phyloP scores from a whole-genome alignment of 1,284 basidiomycete species.

The Anthracocystis setariae region DNA sequence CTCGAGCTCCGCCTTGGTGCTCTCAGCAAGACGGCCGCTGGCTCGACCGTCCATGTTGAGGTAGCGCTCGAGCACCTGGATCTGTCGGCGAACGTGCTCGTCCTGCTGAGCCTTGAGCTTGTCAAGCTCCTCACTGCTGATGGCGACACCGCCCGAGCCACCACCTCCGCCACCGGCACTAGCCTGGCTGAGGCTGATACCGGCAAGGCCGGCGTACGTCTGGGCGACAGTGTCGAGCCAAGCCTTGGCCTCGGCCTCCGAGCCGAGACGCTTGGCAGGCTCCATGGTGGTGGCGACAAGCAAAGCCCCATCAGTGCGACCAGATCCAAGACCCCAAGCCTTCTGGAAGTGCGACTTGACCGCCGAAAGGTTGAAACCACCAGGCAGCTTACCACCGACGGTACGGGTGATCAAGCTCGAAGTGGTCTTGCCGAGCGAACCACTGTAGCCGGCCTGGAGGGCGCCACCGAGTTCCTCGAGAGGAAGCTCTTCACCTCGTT shows the following conservation, averaged over 20 bases:
- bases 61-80: slow-evolving; percentile 96
- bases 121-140: slow-evolving; percentile 97
- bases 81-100: slow-evolving; percentile 88
- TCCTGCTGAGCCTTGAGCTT: slow-evolving; percentile 95
- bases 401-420: slow-evolving; percentile 89
- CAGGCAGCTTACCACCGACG: slow-evolving; percentile 95
- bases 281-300: slow-evolving; percentile 90
- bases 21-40: slow-evolving; percentile 87
- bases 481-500: slow-evolving; percentile 96
- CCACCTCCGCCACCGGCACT: slow-evolving; percentile 74
- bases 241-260: slow-evolving; percentile 89
- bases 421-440: slow-evolving; percentile 94
- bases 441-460: slow-evolving; percentile 82
- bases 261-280: slow-evolving; percentile 89
- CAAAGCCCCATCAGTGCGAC: slow-evolving; percentile 88
- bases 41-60: slow-evolving; percentile 90
- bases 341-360: slow-evolving; percentile 75
- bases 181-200: slow-evolving; percentile 76
- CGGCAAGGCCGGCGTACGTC: slow-evolving; percentile 84
- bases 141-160: slow-evolving; percentile 72
- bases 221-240: slow-evolving; percentile 90
- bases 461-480: slow-evolving; percentile 87
- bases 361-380: slow-evolving; percentile 95
- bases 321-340: slow-evolving; percentile 84
- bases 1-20: slow-evolving; percentile 79